Evolutionary conservation across 352 stramenopile species (phyloP), one percentile per base, ranked within the genome.

Genomic region (Phytophthora europaea): DNA sequence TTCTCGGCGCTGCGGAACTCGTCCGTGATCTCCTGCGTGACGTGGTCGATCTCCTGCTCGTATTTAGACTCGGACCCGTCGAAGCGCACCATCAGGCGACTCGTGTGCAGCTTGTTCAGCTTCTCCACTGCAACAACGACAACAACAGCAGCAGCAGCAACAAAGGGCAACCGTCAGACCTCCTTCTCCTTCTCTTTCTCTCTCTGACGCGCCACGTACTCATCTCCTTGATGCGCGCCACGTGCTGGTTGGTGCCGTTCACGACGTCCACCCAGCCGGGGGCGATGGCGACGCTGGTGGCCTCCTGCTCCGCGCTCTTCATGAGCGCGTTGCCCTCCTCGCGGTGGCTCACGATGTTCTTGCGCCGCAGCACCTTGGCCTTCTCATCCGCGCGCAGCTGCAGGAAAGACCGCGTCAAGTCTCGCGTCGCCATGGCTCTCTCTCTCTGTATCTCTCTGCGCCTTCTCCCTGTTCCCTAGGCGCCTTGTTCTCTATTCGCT

Each of bases 11-110:
- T 91, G 23, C 89, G 85, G 65, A 96, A 96, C 78, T 94, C 87
- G 61, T 82, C 81, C 55, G 89, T 96, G 76, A 96, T 95, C 62
- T 96, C 75, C 65, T 73, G 75, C 47, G 89, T 96, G 34, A 96
- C 65, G 28, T 86, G 78, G 28, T 93, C 89, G 78, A 96, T 96
- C 59, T 96, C 89, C 20, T 90, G 82, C 63, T 96, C 89, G 59
- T 96, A 89, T 62, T 95, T 84, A 47, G 89, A 94, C 75, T 96
- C 89, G 16, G 88, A 94, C 8, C 85, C 84, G 62, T 96, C 89
- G 54, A 96, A 96, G 50, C 89, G 89, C 53, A 96, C 89, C 89
- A 96, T 96, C 23, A 96, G 70, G 9, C 89, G 84, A 63, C 91
- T 96, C 45, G 88, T 95, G 63, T 94, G 89, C 65, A 96, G 70